Evolutionary conservation across 129 eudicot genomes (phyloP).

Genomic region (Flaveria bidentis): DNA sequence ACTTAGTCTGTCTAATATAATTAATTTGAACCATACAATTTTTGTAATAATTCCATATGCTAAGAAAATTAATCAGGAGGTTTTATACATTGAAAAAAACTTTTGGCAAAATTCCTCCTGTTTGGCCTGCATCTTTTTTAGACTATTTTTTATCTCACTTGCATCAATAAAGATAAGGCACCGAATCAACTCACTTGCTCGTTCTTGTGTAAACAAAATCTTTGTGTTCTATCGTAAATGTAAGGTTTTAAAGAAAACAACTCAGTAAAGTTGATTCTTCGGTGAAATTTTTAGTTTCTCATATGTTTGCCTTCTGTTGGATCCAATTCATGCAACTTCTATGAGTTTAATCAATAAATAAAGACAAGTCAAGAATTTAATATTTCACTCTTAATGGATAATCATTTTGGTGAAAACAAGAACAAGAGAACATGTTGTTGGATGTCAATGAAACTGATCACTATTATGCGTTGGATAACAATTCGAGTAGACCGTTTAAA

Average conservation of each 20-base stretch:
- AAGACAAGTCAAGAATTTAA: background rate
- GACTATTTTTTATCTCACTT: too few relatives aligned
- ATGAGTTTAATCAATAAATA: slow-evolving; percentile 6
- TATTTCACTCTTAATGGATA: background rate
- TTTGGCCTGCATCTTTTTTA: too few relatives aligned
- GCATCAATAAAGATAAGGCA: too few relatives aligned
- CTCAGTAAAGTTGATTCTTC: slow-evolving; percentile 7
- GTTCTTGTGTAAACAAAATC: background rate
- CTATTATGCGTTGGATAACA: too few relatives aligned
- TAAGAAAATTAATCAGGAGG: background rate
- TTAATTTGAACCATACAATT: background rate
- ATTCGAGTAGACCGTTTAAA: too few relatives aligned
- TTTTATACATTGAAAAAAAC: too few relatives aligned
- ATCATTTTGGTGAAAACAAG: background rate
- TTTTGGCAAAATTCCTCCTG: too few relatives aligned
- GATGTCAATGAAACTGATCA: too few relatives aligned
- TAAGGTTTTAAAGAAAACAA: background rate
- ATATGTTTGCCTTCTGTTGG: background rate
- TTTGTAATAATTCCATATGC: background rate
- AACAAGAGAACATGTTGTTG: background rate
- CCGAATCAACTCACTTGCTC: too few relatives aligned
- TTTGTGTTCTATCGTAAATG: background rate
- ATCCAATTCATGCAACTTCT: background rate
- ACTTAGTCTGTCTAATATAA: background rate
- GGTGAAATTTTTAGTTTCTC: background rate